phyloP scores from a whole-genome alignment of 1,284 basidiomycete genomes.

The Cutaneotrichosporon curvatum region DNA sequence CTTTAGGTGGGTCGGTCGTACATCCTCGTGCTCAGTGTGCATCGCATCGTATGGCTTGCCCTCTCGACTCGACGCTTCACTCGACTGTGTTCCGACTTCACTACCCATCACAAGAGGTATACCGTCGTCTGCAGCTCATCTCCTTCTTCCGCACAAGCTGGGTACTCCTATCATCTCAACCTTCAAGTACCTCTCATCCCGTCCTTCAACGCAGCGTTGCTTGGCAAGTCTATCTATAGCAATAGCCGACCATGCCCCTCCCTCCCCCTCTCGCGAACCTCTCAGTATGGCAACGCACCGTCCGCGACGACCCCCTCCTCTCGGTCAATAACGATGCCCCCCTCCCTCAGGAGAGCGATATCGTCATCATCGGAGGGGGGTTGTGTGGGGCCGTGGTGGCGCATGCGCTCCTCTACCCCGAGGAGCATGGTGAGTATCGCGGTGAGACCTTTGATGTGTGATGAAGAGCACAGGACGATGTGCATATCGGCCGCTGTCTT shows the following conservation, averaged over 20 bases:
- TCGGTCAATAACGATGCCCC: conserved; percentile 10
- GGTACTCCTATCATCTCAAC: no score
- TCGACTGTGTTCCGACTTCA: no score
- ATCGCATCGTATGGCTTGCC: no score
- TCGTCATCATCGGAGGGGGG: conserved; percentile 37
- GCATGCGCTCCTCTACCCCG: conserved; percentile 20
- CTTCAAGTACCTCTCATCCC: no score
- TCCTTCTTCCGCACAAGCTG: no score
- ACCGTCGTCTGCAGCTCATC: no score
- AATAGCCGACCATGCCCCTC: conserved; percentile 10
- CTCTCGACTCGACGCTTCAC: no score
- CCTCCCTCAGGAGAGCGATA: conserved; percentile 26
- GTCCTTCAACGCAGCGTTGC: no score
- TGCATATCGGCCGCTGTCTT: neutral
- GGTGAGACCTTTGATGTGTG: neutral
- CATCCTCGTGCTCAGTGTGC: no score
- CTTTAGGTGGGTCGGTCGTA: no score
- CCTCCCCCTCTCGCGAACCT: conserved; percentile 23
- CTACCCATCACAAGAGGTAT: no score
- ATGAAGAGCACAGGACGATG: neutral
- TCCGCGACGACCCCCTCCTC: conserved; percentile 27
- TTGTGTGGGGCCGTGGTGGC: conserved; percentile 30
- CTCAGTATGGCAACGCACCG: conserved; percentile 36
- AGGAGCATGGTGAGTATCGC: neutral
- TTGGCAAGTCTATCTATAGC: no score